Conservation (phyloP, 495 filamentous ascomycete species). For the Penicillium robsamsonii region DNA sequence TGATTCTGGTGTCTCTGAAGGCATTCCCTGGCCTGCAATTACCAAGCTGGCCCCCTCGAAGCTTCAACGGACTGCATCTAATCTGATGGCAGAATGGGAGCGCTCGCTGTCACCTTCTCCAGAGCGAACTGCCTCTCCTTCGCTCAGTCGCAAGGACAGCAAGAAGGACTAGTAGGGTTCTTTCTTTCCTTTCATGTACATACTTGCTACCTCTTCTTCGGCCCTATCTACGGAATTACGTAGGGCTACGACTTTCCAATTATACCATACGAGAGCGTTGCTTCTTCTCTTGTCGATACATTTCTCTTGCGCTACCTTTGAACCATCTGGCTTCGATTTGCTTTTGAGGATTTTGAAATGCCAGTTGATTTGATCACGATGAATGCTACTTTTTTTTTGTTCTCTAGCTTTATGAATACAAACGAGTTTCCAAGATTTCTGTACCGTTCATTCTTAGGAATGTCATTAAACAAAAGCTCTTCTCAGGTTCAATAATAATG, state of each 20-base stretch:
- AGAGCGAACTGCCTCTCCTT: constrained; percentile 27
- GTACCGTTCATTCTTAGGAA: not conserved
- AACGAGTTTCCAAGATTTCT: not conserved
- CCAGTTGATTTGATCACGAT: constrained; percentile 4
- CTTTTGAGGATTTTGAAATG: constrained; percentile 1
- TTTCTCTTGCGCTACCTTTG: constrained; percentile 16
- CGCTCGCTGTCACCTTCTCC: constrained; percentile 43
- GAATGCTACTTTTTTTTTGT: not conserved
- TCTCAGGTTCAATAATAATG: no score
- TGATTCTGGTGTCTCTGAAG: constrained; percentile 46
- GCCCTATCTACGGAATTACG: constrained; percentile 32
- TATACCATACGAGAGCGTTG: constrained; percentile 32
- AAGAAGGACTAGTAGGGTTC: constrained; percentile 36
- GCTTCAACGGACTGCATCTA: constrained; percentile 65
- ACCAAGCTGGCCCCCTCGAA: constrained; percentile 64
- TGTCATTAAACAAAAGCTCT: not conserved
- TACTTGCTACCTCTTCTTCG: constrained; percentile 25
- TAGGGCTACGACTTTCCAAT: constrained; percentile 39
- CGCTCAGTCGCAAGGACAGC: constrained; percentile 30
- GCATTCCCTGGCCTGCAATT: constrained; percentile 66
- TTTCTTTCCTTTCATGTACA: constrained; percentile 19
- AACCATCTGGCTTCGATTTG: constrained; percentile 9
- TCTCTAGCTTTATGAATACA: not conserved
- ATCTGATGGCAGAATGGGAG: constrained; percentile 80
- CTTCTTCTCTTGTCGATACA: constrained; percentile 19